Base-by-base conservation (phyloP, 345 rosid species). In the Populus pruinosa region DNA sequence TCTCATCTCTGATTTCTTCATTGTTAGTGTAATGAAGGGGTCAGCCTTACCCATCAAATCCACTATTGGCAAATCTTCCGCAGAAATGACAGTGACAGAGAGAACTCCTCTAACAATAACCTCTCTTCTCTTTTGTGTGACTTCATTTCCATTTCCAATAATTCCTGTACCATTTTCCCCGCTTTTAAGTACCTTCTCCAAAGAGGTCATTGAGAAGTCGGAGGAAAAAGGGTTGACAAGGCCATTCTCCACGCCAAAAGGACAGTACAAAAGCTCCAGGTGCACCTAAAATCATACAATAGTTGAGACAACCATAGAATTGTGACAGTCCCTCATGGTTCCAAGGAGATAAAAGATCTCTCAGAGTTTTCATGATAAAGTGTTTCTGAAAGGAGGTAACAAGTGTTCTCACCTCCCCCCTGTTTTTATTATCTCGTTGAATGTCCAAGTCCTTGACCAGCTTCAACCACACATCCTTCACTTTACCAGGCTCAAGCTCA, bases 1-100 rank as follows among this genome's bases (percentile, higher is more conserved):
- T 82, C 71, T 94, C 5, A 87, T 83, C 72, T 82, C 97, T 18
- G 98, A 83, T 80, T 96, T 96, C 88, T 94, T 96, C 97, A 96
- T 87, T 14, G 90, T 90, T 68, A 96, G 88, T 50, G 91, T 91
- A 21, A 94, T 91, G 81, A 81, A 96, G 2, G 99, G 98, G 81
- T 96, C 99, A 70, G 98, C 97, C 84, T 92, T 96, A 61, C 99
- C 99, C 96, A 92, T 91, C 72, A 96, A 77, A 85, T 96, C 99
- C 78, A 77, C 80, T 27, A 73, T 80, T 23, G 98, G 96, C 85
- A 96, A 88, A 76, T 96, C 95, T 82, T 93, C 97, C 6, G 98
- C 99, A 67, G 97, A 96, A 85, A 96, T 88, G 78, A 96, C 91
- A 35, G 97, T 92, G 47, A 92, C 93, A 66, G 91, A 85, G 38